These are phyloP conservation scores for Exophiala dermatitidis DNA, from an alignment of 2,329 filamentous ascomycete genomes.

Conservation along the genomic window DNA sequence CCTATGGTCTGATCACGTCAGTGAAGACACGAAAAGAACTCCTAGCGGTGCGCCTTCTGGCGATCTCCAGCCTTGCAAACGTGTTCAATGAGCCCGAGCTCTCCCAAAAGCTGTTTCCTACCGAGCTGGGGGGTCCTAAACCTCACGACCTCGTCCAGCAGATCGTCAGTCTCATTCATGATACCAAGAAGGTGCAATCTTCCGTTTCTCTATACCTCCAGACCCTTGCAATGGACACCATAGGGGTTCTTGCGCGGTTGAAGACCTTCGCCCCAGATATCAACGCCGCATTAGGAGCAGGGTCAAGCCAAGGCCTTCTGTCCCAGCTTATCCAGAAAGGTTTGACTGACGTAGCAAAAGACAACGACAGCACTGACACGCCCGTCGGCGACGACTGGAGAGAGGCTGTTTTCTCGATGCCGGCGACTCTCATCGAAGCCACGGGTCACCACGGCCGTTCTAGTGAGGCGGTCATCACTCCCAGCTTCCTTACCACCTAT, in stretches of 20 bases:
- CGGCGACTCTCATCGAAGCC: conserved; percentile 57
- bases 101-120: conserved; percentile 73
- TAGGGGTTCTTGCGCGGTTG: conserved; percentile 80
- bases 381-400: conserved; percentile 81
- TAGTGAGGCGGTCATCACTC: conserved; percentile 68
- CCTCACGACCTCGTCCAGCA: conserved; percentile 87
- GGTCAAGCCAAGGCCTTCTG: conserved; percentile 90
- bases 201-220: conserved; percentile 70
- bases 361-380: conserved; percentile 51
- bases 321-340: conserved; percentile 89
- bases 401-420: conserved; percentile 78
- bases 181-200: conserved; percentile 61
- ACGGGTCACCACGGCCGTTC: conserved; percentile 45
- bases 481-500: conserved; percentile 80
- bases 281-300: conserved; percentile 82
- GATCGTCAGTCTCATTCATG: conserved; percentile 83
- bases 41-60: conserved; percentile 72
- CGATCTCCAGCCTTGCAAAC: conserved; percentile 85
- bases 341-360: conserved; percentile 67
- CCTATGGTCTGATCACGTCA: conserved; percentile 68
- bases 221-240: conserved; percentile 68
- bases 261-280: conserved; percentile 72
- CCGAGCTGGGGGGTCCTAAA: conserved; percentile 83
- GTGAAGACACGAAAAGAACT: conserved; percentile 63
- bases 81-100: conserved; percentile 79